Percentiles rank a stretch among this genome's conserved stretches.
Evolutionary conservation across 441 rosid genomes (phyloP).

Genomic region (Biscutella laevigata): DNA sequence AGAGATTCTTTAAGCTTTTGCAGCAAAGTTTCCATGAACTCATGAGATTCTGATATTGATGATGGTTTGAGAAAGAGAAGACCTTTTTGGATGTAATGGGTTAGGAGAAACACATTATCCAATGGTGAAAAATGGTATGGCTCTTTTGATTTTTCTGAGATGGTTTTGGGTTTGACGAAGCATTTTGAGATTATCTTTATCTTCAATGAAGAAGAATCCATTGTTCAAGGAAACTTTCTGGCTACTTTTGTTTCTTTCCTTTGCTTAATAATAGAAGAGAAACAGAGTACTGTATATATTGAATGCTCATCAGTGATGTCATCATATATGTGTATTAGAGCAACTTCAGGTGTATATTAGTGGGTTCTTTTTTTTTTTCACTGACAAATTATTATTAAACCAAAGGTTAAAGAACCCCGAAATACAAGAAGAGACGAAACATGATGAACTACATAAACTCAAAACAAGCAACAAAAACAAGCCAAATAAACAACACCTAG

Average conservation of each 20-base stretch:
- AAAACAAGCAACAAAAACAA: too few species aligned
- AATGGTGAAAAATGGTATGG: slow-evolving; percentile 38
- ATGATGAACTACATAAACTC: too few species aligned
- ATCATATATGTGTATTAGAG: too few species aligned
- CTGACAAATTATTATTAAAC: too few species aligned
- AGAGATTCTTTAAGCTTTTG: slow-evolving; percentile 44
- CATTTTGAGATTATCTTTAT: slow-evolving; percentile 38
- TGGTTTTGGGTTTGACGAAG: slow-evolving; percentile 36
- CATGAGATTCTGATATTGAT: slow-evolving; percentile 11
- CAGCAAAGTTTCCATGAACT: slow-evolving; percentile 29
- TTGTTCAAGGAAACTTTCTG: background rate
- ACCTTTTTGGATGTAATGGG: slow-evolving; percentile 63
- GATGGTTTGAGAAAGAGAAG: slow-evolving; percentile 46
- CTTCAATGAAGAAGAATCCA: slow-evolving; percentile 9
- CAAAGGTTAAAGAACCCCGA: too few species aligned
- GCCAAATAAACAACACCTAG: too few species aligned
- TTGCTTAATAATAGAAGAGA: too few species aligned
- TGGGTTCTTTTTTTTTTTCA: too few species aligned
- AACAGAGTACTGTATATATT: too few species aligned
- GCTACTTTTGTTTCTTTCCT: background rate
- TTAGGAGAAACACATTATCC: slow-evolving; percentile 41
- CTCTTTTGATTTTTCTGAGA: slow-evolving; percentile 23
- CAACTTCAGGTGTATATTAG: too few species aligned
- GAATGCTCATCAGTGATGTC: background rate
- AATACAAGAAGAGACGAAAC: too few species aligned